Evolutionary conservation across 78 protist genomes (phyloP).

Genomic region (Dictyostelium citrinum): DNA sequence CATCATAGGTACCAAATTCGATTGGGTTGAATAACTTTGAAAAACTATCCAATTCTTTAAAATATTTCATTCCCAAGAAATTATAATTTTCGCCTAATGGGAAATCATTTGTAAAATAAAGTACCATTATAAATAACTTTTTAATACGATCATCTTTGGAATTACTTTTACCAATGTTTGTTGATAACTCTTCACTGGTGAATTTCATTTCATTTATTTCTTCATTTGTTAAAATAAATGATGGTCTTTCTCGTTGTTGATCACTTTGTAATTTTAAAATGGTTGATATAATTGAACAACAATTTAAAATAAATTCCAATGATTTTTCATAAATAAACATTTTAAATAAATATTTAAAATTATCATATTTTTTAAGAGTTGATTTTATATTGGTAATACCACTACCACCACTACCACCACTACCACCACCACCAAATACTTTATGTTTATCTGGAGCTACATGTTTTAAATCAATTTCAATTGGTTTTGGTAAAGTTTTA

Average conservation of each 20-base stretch:
- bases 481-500: not conserved
- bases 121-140: not conserved
- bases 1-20: not conserved
- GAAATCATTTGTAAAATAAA: not conserved
- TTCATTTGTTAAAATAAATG: not conserved
- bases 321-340: not conserved
- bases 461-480: not conserved
- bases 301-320: not conserved
- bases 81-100: not conserved
- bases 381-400: too few species aligned
- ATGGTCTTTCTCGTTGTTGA: not conserved
- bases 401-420: too few species aligned
- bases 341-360: too few species aligned
- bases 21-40: not conserved
- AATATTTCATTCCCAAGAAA: not conserved
- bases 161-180: not conserved
- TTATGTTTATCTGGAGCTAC: not conserved
- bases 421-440: not conserved
- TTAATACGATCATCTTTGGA: not conserved
- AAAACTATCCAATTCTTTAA: not conserved
- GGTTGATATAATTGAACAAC: not conserved
- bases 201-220: not conserved
- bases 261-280: not conserved
- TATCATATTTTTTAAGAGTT: too few species aligned
- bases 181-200: not conserved